phyloP scores from a whole-genome alignment of 129 eudicot genomes.

The Tagetes patula region DNA sequence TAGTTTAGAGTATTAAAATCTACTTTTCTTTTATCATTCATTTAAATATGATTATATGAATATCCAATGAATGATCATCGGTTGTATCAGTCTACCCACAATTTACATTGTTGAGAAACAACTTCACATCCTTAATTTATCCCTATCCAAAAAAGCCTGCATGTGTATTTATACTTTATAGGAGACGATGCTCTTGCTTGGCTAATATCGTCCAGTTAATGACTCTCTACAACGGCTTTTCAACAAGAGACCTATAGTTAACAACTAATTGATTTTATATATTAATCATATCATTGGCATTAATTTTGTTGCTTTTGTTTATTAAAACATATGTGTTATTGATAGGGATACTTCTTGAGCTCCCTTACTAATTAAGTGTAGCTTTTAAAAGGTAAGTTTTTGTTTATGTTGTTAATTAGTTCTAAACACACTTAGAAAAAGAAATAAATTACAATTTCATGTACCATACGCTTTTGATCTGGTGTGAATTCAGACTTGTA shows the following conservation, averaged over 20 bases:
- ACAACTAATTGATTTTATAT: background rate
- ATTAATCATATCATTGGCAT: too few species aligned
- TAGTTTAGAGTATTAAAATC: too few species aligned
- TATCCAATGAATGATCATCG: constrained; percentile 10
- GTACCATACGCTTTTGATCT: too few species aligned
- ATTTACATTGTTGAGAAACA: constrained; percentile 6
- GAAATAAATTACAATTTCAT: too few species aligned
- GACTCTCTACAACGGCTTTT: background rate
- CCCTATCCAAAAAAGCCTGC: constrained; percentile 10
- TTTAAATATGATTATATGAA: background rate
- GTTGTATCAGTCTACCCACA: background rate
- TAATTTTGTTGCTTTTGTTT: too few species aligned
- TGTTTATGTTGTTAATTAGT: too few species aligned
- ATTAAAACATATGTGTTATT: background rate
- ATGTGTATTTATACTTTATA: background rate
- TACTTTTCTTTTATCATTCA: too few species aligned
- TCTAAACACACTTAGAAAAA: too few species aligned
- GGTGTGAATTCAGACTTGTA: too few species aligned
- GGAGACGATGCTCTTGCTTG: constrained; percentile 4
- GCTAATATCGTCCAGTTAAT: constrained; percentile 7
- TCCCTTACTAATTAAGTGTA: background rate
- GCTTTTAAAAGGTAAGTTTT: background rate
- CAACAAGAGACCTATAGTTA: constrained; percentile 1
- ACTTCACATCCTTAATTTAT: background rate
- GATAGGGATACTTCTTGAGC: background rate